Evolutionary conservation across 148 eudicot species (phyloP).

Genomic region (Oxyria digyna): DNA sequence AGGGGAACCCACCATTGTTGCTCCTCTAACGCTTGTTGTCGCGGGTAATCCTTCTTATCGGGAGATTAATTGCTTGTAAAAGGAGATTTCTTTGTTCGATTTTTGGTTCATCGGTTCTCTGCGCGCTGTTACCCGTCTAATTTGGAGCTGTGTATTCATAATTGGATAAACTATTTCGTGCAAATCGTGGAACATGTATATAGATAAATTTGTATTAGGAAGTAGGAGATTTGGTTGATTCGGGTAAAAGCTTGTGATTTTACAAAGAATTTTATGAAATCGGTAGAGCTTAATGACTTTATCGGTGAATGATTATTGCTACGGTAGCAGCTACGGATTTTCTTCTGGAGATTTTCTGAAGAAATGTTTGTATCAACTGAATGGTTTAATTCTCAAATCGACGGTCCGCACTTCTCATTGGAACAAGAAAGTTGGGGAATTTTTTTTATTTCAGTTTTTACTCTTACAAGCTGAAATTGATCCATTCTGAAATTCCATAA

Average conservation of each 20-base stretch:
- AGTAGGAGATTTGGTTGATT: neutral
- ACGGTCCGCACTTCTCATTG: neutral
- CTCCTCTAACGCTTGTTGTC: conserved; percentile 62
- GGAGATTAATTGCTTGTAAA: neutral
- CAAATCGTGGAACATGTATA: neutral
- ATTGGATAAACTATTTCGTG: neutral
- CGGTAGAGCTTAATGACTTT: neutral
- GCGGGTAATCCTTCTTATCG: conserved; percentile 24
- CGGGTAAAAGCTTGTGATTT: neutral
- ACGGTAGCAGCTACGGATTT: neutral
- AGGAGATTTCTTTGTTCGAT: neutral
- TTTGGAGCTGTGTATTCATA: neutral
- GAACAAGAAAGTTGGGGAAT: neutral
- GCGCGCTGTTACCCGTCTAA: neutral
- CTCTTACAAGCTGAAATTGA: neutral
- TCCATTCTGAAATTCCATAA: neutral
- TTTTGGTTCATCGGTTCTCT: neutral
- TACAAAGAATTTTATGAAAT: neutral
- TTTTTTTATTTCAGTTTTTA: neutral
- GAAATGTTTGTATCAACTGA: neutral
- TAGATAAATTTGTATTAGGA: neutral
- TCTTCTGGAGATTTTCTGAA: neutral
- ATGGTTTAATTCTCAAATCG: neutral
- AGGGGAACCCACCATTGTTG: conserved; percentile 49
- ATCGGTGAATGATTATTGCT: neutral